These are phyloP conservation scores for Fusarium tanahbumbuense DNA, from an alignment of 2,329 filamentous ascomycete species.

Conservation along the genomic window DNA sequence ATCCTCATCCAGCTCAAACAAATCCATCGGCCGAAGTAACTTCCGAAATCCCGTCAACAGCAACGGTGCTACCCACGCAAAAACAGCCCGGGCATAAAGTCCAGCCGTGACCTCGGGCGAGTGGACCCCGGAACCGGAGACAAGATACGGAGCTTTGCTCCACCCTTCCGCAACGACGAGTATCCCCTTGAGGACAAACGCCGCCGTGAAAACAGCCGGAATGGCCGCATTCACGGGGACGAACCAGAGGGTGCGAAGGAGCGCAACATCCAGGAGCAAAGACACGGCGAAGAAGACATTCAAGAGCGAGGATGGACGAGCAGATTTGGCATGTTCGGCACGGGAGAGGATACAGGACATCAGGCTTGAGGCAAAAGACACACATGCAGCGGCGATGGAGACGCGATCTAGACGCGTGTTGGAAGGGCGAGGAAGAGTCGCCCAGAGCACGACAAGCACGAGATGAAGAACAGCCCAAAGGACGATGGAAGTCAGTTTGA, in stretches of 20 bases:
- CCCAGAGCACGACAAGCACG: conserved; percentile 51
- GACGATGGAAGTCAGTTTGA: conserved; percentile 47
- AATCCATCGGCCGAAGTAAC: conserved; percentile 50
- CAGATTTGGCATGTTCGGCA: conserved; percentile 49
- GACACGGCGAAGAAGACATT: conserved; percentile 51
- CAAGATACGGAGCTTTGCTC: conserved; percentile 52
- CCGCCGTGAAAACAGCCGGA: conserved; percentile 51
- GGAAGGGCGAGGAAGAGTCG: conserved; percentile 21
- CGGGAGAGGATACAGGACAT: conserved; percentile 49
- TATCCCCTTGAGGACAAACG: conserved; percentile 51
- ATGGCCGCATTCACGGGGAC: conserved; percentile 42
- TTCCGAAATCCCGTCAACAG: conserved; percentile 52
- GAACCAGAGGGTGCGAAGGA: conserved; percentile 52
- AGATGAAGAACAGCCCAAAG: conserved; percentile 50
- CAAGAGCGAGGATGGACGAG: conserved; percentile 50
- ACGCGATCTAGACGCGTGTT: conserved; percentile 41
- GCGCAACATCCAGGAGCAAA: conserved; percentile 50
- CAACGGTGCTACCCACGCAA: conserved; percentile 55
- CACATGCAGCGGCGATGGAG: conserved; percentile 49
- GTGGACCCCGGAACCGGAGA: conserved; percentile 44
- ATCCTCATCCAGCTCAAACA: conserved; percentile 51
- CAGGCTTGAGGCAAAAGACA: conserved; percentile 50
- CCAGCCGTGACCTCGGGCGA: conserved; percentile 55
- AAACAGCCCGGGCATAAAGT: conserved; percentile 53
- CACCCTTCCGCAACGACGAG: conserved; percentile 54